Evolutionary conservation across 768 basidiomycete species (phyloP).

Genomic region (Myochromella boudieri): DNA sequence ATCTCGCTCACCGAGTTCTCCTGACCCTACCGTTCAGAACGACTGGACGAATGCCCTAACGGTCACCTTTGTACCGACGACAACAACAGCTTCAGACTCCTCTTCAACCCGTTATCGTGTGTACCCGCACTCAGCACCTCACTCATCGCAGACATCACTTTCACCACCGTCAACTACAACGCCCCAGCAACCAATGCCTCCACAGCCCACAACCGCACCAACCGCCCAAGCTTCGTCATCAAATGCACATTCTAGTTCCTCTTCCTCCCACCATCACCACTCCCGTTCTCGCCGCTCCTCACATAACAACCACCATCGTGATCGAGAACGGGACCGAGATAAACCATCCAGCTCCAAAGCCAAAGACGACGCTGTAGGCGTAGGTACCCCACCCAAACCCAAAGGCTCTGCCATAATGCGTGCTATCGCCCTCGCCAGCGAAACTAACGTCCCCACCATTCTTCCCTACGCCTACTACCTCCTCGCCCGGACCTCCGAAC

Average conservation of each 20-base stretch:
- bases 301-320: neutral
- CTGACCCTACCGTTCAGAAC: constrained; percentile 4
- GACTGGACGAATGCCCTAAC: constrained; percentile 4
- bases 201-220: neutral
- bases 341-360: constrained; percentile 2
- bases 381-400: constrained; percentile 13
- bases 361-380: constrained; percentile 15
- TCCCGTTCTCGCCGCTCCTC: constrained; percentile 5
- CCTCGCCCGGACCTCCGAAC: constrained; percentile 36
- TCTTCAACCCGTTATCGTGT: neutral
- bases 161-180: too few relatives aligned
- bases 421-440: constrained; percentile 42
- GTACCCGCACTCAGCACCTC: too few relatives aligned
- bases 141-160: too few relatives aligned
- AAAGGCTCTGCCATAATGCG: constrained; percentile 43
- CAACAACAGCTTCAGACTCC: neutral
- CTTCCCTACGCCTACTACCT: constrained; percentile 53
- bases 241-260: neutral
- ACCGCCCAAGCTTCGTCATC: neutral
- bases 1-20: neutral
- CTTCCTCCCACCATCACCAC: constrained; percentile 1
- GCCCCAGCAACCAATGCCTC: neutral
- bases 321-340: constrained; percentile 7
- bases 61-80: neutral
- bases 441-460: constrained; percentile 35